Conservation (phyloP, 139 green algal genomes). For the Tetraselmis striata region DNA sequence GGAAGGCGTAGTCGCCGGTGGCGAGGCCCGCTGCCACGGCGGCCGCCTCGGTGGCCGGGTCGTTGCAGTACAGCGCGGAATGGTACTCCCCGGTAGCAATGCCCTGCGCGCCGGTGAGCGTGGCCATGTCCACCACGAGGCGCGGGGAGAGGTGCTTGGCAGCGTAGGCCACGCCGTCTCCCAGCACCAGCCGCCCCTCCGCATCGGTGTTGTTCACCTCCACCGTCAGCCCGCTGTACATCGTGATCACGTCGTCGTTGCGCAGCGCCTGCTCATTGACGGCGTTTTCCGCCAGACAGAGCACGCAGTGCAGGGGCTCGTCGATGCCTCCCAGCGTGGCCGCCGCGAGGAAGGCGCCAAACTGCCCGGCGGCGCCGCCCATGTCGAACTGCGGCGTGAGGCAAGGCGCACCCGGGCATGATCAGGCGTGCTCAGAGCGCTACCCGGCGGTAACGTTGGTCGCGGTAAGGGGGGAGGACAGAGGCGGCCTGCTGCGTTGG, state of each 20-base stretch:
- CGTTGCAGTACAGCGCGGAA: constrained; percentile 7
- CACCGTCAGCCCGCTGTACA: constrained; percentile 1
- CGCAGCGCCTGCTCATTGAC: neutral
- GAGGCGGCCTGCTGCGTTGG: too few species aligned
- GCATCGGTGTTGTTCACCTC: constrained; percentile 3
- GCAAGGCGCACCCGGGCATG: too few species aligned
- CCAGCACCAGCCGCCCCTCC: constrained; percentile 1
- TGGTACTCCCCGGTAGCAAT: constrained; percentile 10
- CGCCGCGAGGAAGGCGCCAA: constrained; percentile 32
- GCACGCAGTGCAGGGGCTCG: neutral
- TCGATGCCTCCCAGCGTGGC: neutral
- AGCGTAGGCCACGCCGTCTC: neutral
- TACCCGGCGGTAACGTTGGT: too few species aligned
- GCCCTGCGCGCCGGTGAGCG: constrained; percentile 8
- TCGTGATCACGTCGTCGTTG: constrained; percentile 4
- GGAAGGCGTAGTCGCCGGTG: constrained; percentile 16
- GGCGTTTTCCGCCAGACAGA: constrained; percentile 3
- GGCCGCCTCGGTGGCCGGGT: constrained; percentile 8
- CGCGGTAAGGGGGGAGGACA: too few species aligned
- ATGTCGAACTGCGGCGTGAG: constrained; percentile 31
- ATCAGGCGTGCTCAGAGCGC: too few species aligned
- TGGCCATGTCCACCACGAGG: constrained; percentile 14
- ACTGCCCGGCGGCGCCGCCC: constrained; percentile 31
- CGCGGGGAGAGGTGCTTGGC: neutral
- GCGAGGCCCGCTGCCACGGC: constrained; percentile 7